Base-by-base conservation (phyloP, 2,329 filamentous ascomycete species). In the Reticulascus tulasneorum region DNA sequence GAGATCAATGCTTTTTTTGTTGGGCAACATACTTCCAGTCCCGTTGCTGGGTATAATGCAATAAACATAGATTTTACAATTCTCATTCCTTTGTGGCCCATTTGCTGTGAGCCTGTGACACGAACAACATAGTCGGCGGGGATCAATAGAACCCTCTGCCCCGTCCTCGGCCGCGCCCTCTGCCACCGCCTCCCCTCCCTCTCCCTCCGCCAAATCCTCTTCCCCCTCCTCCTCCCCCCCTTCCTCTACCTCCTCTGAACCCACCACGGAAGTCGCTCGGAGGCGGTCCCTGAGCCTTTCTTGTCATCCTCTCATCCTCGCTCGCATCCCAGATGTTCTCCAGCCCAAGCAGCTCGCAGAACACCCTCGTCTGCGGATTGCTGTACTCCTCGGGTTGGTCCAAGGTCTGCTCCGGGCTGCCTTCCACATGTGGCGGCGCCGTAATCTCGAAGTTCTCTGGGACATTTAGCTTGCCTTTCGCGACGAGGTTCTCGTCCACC, bases 331-430 rank as follows among this genome's bases (percentile, higher is more conserved):
- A 94, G 9, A 81, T 70, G 56, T 97, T 94, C 6, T 76, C 65
- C 22, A 98, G 80, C 8, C 75, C 80, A 2, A 97, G 51, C 37
- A 97, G 62, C 37, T 81, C 67, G 59, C 93, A 98, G 55, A 91
- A 97, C 4, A 69, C 62, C n/a, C 67, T 69, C 7, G 89, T 97
- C 63, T 97, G 91, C 10, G 84, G 82, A 53, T 93, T 97, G 5
- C 79, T 87, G 56, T 91, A 91, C 61, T 96, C 90, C 2, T 70
- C 66, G 2, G 89, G 87, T 56, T 80, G 75, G n/a, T 81, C 67
- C 0, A 67, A 51, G 1, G 79, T 75, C 17, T 66, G 69, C 45
- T 82, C 75, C 0, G 79, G 75, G 7, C 71, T 63, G 0, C 67
- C 63, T 1, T 68, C 63, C 27, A 80, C 70, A 45, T 89, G 84